Percentiles rank a stretch among this genome's conserved stretches.
Conservation (phyloP, 306 rosid genomes). For the Coriaria nepalensis region DNA sequence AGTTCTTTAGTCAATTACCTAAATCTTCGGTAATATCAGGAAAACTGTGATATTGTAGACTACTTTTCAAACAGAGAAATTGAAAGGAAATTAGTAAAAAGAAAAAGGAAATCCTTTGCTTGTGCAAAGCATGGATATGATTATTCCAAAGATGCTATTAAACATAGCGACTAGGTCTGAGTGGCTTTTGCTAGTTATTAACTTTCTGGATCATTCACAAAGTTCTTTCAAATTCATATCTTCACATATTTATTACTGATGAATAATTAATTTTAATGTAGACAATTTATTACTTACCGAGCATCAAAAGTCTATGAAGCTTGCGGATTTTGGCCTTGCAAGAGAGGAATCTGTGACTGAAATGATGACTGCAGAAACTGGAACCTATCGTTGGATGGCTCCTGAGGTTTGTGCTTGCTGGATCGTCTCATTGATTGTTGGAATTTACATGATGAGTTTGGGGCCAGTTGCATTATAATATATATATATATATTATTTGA, state of each 20-base stretch:
- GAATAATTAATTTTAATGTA: conserved; percentile 32
- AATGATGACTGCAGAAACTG: conserved; percentile 98
- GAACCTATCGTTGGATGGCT: conserved; percentile 98
- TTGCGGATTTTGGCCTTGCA: conserved; percentile 94
- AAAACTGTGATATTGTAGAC: too few species aligned
- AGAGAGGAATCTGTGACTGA: conserved; percentile 95
- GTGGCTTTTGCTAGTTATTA: too few species aligned
- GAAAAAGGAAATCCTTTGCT: not conserved
- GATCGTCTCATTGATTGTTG: not conserved
- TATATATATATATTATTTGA: too few species aligned
- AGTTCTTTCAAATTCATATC: conserved; percentile 1
- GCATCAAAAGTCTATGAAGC: conserved; percentile 74
- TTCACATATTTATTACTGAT: conserved; percentile 1
- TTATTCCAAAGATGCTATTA: not conserved
- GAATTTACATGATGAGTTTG: not conserved
- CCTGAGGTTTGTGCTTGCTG: conserved; percentile 53
- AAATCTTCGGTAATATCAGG: too few species aligned
- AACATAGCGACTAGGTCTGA: not conserved
- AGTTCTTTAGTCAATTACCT: too few species aligned
- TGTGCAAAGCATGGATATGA: not conserved
- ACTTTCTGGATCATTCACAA: too few species aligned
- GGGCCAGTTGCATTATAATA: too few species aligned
- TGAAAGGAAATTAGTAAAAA: not conserved
- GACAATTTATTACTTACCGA: conserved; percentile 88
- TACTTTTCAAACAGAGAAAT: too few species aligned